Base-by-base conservation (phyloP, 306 rosid genomes). In the Dicorynia guianensis region DNA sequence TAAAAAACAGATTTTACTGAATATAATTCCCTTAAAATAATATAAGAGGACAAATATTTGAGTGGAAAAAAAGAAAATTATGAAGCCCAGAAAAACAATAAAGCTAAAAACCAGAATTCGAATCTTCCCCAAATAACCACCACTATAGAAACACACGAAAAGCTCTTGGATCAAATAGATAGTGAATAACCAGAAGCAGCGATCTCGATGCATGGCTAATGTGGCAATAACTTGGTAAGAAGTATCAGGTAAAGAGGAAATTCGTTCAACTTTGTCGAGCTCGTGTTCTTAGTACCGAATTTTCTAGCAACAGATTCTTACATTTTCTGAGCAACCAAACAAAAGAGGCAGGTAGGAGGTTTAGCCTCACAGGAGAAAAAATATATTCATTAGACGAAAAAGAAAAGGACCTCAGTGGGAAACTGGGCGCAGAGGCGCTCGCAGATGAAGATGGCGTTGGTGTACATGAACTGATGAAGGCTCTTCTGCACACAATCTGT, bases 371-470 rank as follows among this genome's bases (percentile, higher is more conserved):
- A 59, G 3, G 17, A 53, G 80, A 58, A 25, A 58, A 69, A 12
- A 38, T 19, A 54, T 44, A 42, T 25, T 25, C 30, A 25, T 25
- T 5, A 38, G 33, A 55, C 18, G 14, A 52, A 4, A 65, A 72
- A 42, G 49, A 18, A 35, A 49, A 42, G 75, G 25, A 85, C 95
- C 92, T 89, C 95, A 14, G 90, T 77, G 35, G 98, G 93, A 76
- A 85, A 96, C 83, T 96, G 88, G 18, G 98, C 92, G 61, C 97
- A 96, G 78, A 96, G 96, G 39, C 99, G 93, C 46, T 92, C 93
- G 87, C 96, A 92, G 66, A 92, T 69, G 89, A 92, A 96, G 83
- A 89, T 89, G 82, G 99, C 98, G 82, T 96, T 93, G 48, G 80
- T 75, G 82, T 85, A 67, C 91, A 92, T 82, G 80, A 96, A 88